Evolutionary conservation across 192 early-diverging fungal species (phyloP).

Genomic region (Gryganskiella cystojenkinii): DNA sequence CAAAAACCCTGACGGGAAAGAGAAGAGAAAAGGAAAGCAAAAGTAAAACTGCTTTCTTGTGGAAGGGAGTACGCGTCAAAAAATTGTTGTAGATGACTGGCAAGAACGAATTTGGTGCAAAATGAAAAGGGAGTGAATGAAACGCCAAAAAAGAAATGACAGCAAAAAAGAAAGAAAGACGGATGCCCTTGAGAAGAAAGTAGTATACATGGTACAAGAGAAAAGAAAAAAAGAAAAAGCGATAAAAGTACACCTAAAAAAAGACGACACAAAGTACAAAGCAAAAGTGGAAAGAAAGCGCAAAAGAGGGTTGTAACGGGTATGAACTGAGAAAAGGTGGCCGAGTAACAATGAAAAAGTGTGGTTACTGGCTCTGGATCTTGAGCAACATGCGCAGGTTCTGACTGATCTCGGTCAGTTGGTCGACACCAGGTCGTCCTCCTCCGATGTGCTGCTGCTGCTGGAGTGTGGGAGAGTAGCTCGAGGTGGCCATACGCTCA

Average conservation of each 20-base stretch:
- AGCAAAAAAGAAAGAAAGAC: slow-evolving; percentile 2
- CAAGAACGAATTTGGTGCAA: no score
- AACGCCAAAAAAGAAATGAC: not conserved
- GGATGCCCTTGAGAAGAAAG: not conserved
- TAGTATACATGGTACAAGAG: not conserved
- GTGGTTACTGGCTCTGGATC: slow-evolving; percentile 50
- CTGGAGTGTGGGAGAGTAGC: slow-evolving; percentile 16
- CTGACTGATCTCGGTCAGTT: slow-evolving; percentile 58
- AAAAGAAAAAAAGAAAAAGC: slow-evolving; percentile 12
- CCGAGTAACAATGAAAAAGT: not conserved
- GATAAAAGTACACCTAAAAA: not conserved
- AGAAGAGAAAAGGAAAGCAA: slow-evolving; percentile 5
- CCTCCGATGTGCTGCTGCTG: not conserved
- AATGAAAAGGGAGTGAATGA: not conserved
- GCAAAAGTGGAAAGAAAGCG: not conserved
- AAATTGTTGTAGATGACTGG: no score
- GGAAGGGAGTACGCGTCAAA: not conserved
- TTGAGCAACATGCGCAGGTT: slow-evolving; percentile 58
- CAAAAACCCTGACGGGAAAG: slow-evolving; percentile 5
- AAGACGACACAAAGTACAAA: not conserved
- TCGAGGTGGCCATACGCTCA: slow-evolving; percentile 50
- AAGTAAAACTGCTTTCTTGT: not conserved
- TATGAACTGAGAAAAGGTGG: not conserved
- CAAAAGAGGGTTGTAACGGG: not conserved
- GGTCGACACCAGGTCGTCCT: slow-evolving; percentile 4